Evolutionary conservation across 2,329 filamentous ascomycete genomes (phyloP).

Genomic region (Neophaeococcomyces aloes): DNA sequence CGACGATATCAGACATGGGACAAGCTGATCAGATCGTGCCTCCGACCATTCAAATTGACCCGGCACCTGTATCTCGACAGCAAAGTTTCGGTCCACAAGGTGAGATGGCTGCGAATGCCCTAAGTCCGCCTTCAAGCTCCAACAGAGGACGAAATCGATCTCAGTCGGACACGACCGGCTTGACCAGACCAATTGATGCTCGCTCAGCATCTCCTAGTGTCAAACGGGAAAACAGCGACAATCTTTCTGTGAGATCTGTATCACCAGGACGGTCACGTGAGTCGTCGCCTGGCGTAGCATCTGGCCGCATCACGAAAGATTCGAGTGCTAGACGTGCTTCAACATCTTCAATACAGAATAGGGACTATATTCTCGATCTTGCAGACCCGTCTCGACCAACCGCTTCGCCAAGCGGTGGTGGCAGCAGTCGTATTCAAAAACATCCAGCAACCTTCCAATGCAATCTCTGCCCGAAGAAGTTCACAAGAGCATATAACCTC

Average conservation of each 20-base stretch:
- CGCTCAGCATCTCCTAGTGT: slow-evolving; percentile 16
- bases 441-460: slow-evolving; percentile 97
- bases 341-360: slow-evolving; percentile 36
- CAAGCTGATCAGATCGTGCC: slow-evolving; percentile 69
- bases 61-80: slow-evolving; percentile 56
- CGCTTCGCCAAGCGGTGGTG: slow-evolving; percentile 46
- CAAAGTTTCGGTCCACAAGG: slow-evolving; percentile 58
- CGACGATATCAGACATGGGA: slow-evolving; percentile 49
- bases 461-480: slow-evolving; percentile 82
- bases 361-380: slow-evolving; percentile 77
- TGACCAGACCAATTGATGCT: slow-evolving; percentile 24
- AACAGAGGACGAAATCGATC: slow-evolving; percentile 43
- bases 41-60: slow-evolving; percentile 91
- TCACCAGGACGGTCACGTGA: slow-evolving; percentile 38
- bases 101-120: slow-evolving; percentile 51
- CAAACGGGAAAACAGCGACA: slow-evolving; percentile 16
- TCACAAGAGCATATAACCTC: slow-evolving; percentile 92
- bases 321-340: slow-evolving; percentile 28
- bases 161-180: slow-evolving; percentile 44
- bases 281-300: slow-evolving; percentile 24
- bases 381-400: slow-evolving; percentile 78
- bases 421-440: slow-evolving; percentile 79
- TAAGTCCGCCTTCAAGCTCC: slow-evolving; percentile 62
- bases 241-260: slow-evolving; percentile 31
- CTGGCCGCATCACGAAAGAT: slow-evolving; percentile 27